Evolutionary conservation across 176 grass and related monocot species (phyloP), one percentile per base, ranked within the genome.

Genomic region (Tuctoria greenei): DNA sequence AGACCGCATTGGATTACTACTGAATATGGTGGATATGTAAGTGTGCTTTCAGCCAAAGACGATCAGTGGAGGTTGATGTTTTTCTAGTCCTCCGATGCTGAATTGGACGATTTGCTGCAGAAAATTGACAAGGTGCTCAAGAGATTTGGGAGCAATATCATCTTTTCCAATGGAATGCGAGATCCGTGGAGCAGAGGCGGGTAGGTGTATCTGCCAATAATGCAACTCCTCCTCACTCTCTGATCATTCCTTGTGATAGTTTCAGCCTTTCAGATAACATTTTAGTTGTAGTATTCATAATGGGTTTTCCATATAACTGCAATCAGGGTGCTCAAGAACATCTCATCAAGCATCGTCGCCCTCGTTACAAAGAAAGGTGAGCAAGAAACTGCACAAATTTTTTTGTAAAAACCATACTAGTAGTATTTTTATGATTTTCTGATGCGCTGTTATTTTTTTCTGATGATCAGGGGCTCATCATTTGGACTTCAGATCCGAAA

Each of bases 141-240:
- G 80, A 92, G 92, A 41, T 95, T 84, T 65, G 91, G 84, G 41
- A 99, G 95, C 89, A 99, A 99, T 73, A 92, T 99, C 59, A 92
- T 99, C 71, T 95, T 99, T 77, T 99, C 92, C 26, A 95, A 99
- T 4, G 91, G 95, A 76, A 88, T 99, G 95, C 88, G 88, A 64
- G 95, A 95, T 52, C 95, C 95, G 11, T 99, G 95, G 95, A 99
- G 95, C 66, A 79, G 89, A 64, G 91, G 91, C 61, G 95, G 95
- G 95, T 95, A 92, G 7, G 63, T 60, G 0, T 61, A 25, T 59
- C 23, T 59, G 55, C 12, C 55, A 58, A 58, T 31, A 58, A 58
- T 31, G 31, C 31, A 31, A 31, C 31, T 31, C 3, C 23, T 9
- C 10, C 0, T 26, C 49, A 20, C 2, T 82, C 17, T 23, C 73